These are phyloP conservation scores for Cladobotryum mycophilum DNA, from an alignment of 2,329 filamentous ascomycete species.

Conservation along the genomic window DNA sequence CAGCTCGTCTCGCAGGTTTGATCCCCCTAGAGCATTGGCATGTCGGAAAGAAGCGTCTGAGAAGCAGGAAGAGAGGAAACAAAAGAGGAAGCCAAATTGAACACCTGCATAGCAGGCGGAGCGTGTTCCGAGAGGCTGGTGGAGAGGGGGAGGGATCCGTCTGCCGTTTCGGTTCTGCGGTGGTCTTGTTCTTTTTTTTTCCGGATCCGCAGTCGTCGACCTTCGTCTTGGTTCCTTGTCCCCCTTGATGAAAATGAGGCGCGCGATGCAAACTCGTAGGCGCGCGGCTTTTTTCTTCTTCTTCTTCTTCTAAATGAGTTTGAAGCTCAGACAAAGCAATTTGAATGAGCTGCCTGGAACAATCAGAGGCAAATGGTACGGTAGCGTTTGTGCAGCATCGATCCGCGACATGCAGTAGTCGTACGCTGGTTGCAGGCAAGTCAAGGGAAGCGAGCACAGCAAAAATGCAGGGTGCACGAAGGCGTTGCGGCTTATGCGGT, in stretches of 20 bases:
- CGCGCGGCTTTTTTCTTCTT: constrained; percentile 11
- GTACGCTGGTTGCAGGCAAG: constrained; percentile 9
- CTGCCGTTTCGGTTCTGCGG: constrained; percentile 1
- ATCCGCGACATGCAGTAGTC: constrained; percentile 16
- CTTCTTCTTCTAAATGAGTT: not conserved
- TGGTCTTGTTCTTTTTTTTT: no score
- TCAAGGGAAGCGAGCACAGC: constrained; percentile 8
- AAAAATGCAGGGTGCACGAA: constrained; percentile 1
- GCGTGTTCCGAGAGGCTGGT: constrained; percentile 4
- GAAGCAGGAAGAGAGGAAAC: not conserved
- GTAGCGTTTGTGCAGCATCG: constrained; percentile 15
- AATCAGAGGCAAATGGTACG: constrained; percentile 11
- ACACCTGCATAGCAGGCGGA: not conserved
- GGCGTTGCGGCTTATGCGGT: not conserved
- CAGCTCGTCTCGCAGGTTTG: no score
- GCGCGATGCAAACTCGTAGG: constrained; percentile 7
- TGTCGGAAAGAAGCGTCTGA: not conserved
- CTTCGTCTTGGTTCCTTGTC: not conserved
- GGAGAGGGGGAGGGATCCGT: constrained; percentile 1
- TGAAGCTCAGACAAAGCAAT: not conserved
- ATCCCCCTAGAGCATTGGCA: no score
- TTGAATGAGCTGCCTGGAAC: constrained; percentile 3
- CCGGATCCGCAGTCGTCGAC: constrained; percentile 2
- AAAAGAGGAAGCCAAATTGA: not conserved
- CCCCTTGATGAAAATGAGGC: not conserved